A percentile compares a stretch with the other conserved stretches of the same genome.
These are phyloP conservation scores for Microsporum ferrugineum DNA, from an alignment of 2,329 filamentous ascomycete genomes.

Conservation along the genomic window DNA sequence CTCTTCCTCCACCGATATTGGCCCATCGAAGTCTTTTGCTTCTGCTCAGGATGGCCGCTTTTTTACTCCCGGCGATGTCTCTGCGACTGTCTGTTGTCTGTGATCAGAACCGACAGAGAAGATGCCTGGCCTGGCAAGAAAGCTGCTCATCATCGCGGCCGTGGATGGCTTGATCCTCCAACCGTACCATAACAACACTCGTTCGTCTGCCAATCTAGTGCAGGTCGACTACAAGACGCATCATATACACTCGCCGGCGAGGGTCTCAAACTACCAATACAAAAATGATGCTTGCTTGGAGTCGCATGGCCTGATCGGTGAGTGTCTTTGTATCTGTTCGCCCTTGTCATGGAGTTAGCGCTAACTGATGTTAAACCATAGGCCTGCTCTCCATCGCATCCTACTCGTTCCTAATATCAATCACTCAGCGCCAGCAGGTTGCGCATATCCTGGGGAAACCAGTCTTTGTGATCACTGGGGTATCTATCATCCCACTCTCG, in stretches of 20 bases:
- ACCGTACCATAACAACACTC: slow-evolving; percentile 45
- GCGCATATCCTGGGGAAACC: slow-evolving; percentile 73
- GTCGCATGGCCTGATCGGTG: slow-evolving; percentile 48
- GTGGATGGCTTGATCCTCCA: slow-evolving; percentile 75
- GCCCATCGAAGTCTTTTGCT: neutral
- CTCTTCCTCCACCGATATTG: neutral
- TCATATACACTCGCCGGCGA: slow-evolving; percentile 39
- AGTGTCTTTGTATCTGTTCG: slow-evolving; percentile 7
- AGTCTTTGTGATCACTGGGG: slow-evolving; percentile 77
- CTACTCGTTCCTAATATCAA: slow-evolving; percentile 72
- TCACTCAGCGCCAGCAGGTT: slow-evolving; percentile 76
- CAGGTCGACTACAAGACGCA: slow-evolving; percentile 59
- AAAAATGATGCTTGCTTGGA: slow-evolving; percentile 34
- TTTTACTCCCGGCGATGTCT: neutral
- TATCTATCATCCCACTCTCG: slow-evolving; percentile 77
- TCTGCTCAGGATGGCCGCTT: neutral
- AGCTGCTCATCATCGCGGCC: slow-evolving; percentile 67
- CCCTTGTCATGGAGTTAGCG: neutral
- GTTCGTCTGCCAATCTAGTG: slow-evolving; percentile 28
- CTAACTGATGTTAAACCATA: slow-evolving; percentile 28
- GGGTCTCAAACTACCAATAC: slow-evolving; percentile 19
- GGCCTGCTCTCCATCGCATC: slow-evolving; percentile 75
- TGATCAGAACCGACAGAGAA: neutral
- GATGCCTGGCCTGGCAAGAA: slow-evolving; percentile 70
- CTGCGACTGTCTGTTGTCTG: neutral